These are phyloP conservation scores for Typha latifolia DNA, from an alignment of 176 grass and related monocot genomes.

Conservation along the genomic window DNA sequence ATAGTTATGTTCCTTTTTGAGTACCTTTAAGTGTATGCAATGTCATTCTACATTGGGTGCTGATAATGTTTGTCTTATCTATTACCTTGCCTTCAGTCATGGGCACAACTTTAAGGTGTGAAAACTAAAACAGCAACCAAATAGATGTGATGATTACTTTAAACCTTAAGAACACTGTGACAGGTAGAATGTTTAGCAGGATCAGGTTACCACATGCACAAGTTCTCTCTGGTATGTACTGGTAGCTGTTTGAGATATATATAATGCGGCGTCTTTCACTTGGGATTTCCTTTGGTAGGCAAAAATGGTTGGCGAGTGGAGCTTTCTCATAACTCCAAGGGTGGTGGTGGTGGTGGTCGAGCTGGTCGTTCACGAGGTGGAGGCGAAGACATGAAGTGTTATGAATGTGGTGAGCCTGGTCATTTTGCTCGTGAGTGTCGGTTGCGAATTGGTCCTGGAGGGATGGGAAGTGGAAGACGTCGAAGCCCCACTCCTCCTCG, in stretches of 20 bases:
- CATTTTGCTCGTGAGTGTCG: slow-evolving; percentile 22
- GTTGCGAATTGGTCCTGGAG: slow-evolving; percentile 6
- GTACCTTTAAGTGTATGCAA: not conserved
- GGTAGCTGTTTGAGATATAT: too few relatives aligned
- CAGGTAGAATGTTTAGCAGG: too few relatives aligned
- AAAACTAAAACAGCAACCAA: not conserved
- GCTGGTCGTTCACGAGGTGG: not conserved
- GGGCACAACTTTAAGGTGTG: not conserved
- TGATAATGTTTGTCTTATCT: not conserved
- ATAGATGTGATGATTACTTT: not conserved
- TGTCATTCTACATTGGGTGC: not conserved
- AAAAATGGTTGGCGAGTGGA: slow-evolving; percentile 26
- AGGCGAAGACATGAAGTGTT: slow-evolving; percentile 13
- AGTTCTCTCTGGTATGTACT: too few relatives aligned
- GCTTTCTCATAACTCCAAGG: slow-evolving; percentile 14
- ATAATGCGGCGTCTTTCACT: not conserved
- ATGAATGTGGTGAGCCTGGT: slow-evolving; percentile 25
- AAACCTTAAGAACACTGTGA: not conserved
- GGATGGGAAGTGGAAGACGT: slow-evolving; percentile 14
- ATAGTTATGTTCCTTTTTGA: not conserved
- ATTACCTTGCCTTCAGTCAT: not conserved
- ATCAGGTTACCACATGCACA: too few relatives aligned
- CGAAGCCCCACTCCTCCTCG: slow-evolving; percentile 18
- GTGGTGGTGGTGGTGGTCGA: slow-evolving; percentile 7
- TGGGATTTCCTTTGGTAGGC: not conserved